A percentile compares a stretch with the other conserved stretches of the same genome.
Conservation (phyloP, 257 asterid genomes). For the Nicotiana noctiflora region DNA sequence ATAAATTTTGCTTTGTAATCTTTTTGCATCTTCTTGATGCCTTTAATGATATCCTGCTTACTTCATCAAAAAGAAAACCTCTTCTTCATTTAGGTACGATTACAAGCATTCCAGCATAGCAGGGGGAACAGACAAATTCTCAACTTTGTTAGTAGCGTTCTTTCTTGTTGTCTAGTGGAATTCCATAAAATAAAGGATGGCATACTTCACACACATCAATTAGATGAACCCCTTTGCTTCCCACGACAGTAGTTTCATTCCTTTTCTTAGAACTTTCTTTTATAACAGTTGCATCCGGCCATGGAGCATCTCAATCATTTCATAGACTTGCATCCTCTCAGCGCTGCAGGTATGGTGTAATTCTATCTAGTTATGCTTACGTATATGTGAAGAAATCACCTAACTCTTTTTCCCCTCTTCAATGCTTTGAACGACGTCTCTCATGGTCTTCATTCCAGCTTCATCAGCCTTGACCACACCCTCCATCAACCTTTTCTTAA, state of each 20-base stretch:
- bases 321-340: background rate
- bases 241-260: background rate
- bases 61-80: too few species aligned
- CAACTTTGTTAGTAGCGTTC: background rate
- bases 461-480: background rate
- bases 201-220: background rate
- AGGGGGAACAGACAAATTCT: background rate
- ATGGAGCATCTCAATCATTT: background rate
- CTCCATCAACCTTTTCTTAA: background rate
- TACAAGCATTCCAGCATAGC: background rate
- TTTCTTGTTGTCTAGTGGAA: background rate
- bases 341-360: background rate
- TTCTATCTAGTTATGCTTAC: background rate
- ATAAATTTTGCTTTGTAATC: too few species aligned
- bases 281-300: background rate
- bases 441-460: background rate
- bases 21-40: too few species aligned
- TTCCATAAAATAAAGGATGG: background rate
- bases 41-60: too few species aligned
- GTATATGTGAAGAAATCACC: background rate
- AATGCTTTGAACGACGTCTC: background rate
- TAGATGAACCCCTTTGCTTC: background rate
- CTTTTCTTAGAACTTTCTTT: background rate
- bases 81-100: background rate
- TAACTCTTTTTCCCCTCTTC: background rate